Base-by-base conservation (phyloP, 345 rosid species). In the Clarkia xantiana region DNA sequence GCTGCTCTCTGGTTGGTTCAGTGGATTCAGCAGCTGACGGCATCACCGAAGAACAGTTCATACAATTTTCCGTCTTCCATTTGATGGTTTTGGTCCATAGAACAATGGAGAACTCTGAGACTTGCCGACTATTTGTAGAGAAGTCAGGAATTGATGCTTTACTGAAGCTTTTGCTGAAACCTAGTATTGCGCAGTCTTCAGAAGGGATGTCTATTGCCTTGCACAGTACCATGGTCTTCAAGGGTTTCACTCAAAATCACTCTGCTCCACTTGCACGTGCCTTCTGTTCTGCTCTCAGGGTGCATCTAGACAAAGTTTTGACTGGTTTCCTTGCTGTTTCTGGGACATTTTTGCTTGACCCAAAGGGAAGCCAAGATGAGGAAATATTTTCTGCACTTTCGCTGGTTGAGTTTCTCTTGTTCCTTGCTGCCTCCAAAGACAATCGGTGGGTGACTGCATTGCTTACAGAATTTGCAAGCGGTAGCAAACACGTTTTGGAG, bases 201-300 rank as follows among this genome's bases (percentile, higher is more conserved):
- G 97, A 90, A 66, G 97, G 97, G 52, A 79, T 79, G 78, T 79
- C 91, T 58, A 86, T 86, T 70, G 94, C 95, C 50, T 73, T 90
- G 63, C 97, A 86, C 51, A 86, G 95, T 78, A 79, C 95, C 55
- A 83, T 83, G 84, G 97, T 90, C 54, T 90, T 90, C 66, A 90
- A 90, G 72, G 94, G 94, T 61, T 86, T 90, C 64, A 83, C 91
- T 14, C 95, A 81, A 60, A 90, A 90, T 75, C 95, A 90, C 63
- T 77, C 97, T 57, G 67, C 82, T 70, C 71, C 95, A 67, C 77
- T 90, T 45, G 91, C 95, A 14, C 82, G 76, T 38, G 89, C 95
- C 42, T 90, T 90, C 74, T 90, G 95, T 64, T 64, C 70, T 47
- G 76, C 86, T 46, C 91, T 90, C 14, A 64, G 88, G 56, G 88